Conservation (phyloP, 2,329 filamentous ascomycete genomes). For the Ramularia endophylla region DNA sequence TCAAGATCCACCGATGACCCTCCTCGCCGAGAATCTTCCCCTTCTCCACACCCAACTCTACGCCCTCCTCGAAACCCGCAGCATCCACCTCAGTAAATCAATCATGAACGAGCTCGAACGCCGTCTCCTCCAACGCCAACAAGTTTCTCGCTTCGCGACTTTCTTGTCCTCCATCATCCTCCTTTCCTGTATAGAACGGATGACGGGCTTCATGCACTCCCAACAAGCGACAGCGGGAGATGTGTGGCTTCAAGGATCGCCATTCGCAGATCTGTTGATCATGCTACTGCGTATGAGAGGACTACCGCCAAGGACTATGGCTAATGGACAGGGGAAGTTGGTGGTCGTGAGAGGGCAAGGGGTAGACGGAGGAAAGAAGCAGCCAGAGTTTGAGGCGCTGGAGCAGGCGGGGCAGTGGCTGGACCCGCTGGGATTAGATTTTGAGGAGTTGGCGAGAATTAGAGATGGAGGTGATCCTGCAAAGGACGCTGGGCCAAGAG, state of each 20-base stretch:
- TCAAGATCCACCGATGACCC: slow-evolving; percentile 41
- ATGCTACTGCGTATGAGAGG: slow-evolving; percentile 55
- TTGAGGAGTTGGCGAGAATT: slow-evolving; percentile 10
- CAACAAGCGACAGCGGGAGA: slow-evolving; percentile 46
- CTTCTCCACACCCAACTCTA: slow-evolving; percentile 51
- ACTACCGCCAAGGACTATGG: slow-evolving; percentile 37
- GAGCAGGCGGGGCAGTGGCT: slow-evolving; percentile 18
- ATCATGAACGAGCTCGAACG: slow-evolving; percentile 57
- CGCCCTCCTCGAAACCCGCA: slow-evolving; percentile 50
- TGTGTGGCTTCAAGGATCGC: slow-evolving; percentile 49
- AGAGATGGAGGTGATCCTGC: slow-evolving; percentile 9
- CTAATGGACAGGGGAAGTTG: slow-evolving; percentile 1
- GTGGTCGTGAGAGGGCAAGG: slow-evolving; percentile 1
- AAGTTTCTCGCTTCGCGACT: slow-evolving; percentile 52
- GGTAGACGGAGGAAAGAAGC: slow-evolving; percentile 2
- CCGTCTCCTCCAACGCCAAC: slow-evolving; percentile 53
- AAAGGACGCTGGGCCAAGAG: slow-evolving; percentile 2
- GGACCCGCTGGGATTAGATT: slow-evolving; percentile 11
- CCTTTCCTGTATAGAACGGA: slow-evolving; percentile 54
- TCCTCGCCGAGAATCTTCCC: slow-evolving; percentile 38
- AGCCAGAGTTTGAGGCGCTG: slow-evolving; percentile 10
- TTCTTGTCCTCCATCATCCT: slow-evolving; percentile 55
- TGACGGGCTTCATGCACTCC: slow-evolving; percentile 57
- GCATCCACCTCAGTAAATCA: slow-evolving; percentile 45
- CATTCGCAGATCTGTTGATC: slow-evolving; percentile 52